Base-by-base conservation (phyloP, 176 grass and related monocot species). In the Hyparrhenia diplandra region DNA sequence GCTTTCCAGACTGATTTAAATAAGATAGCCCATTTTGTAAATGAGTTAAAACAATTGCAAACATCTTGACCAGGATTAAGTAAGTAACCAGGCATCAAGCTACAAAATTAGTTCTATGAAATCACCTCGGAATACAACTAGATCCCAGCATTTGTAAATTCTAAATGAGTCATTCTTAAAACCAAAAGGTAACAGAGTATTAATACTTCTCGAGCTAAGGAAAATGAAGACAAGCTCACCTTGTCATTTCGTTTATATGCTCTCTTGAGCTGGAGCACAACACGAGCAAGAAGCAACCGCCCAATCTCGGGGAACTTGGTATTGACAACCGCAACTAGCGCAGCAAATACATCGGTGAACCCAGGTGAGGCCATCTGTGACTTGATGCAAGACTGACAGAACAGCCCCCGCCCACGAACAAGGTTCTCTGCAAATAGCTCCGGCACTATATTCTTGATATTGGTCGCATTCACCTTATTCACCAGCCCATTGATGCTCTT, bases 191-290 rank as follows among this genome's bases (percentile, higher is more conserved):
- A 32, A 32, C 31, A 32, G 4, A 32, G 31, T 32, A 32, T 32
- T 32, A 32, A 32, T 32, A 32, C 31, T 32, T 32, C 31, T 32
- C 4, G 31, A 32, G 31, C 2, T 32, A 32, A 32, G 31, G 31
- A 55, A 32, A n/a, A n/a, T n/a, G n/a, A n/a, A 32, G 30, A 64
- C 39, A 27, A 39, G 13, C 54, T 82, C 64, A 94, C 94, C 83
- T 98, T 98, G 76, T 98, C 96, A 58, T 98, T 95, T 81, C 90
- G 46, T 80, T 98, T 95, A 67, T 93, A 98, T 20, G 96, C 90
- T 67, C 96, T 98, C 82, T 95, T 93, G 78, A 98, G 92, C 77
- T 95, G 96, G 34, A 98, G 86, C 45, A 95, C 89, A 52, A 98
- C 90, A 29, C 90, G 94, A 9, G 83, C 75, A 49, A 98, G 76